A percentile compares a stretch with the other conserved stretches of the same genome.
phyloP scores from a whole-genome alignment of 768 basidiomycete species.

The Agrocybe pediades region DNA sequence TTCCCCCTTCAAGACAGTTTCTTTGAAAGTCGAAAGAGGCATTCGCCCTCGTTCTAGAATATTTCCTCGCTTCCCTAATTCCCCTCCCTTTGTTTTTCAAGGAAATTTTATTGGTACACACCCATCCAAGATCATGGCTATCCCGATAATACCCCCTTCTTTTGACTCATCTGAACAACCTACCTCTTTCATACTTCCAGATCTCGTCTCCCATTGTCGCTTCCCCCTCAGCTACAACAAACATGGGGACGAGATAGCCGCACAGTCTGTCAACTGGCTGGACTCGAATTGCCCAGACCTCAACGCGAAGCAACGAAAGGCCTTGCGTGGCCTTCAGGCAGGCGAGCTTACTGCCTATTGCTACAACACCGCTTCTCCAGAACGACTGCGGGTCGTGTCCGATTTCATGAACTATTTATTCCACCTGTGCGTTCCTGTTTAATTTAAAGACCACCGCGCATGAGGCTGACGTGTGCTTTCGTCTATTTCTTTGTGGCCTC shows the following conservation, averaged over 20 bases:
- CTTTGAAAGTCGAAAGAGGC: not conserved
- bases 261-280: constrained; percentile 52
- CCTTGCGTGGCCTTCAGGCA: constrained; percentile 60
- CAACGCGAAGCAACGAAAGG: constrained; percentile 42
- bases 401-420: constrained; percentile 71
- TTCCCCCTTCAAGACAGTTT: not conserved
- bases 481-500: constrained; percentile 3
- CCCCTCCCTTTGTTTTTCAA: not conserved
- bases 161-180: constrained; percentile 14
- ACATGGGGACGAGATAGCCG: constrained; percentile 46
- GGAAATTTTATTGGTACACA: constrained; percentile 4
- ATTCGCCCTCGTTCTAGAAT: not conserved
- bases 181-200: constrained; percentile 51
- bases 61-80: not conserved
- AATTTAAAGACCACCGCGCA: constrained; percentile 6
- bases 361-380: constrained; percentile 56
- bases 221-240: constrained; percentile 47
- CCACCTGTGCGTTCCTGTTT: constrained; percentile 40
- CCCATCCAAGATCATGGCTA: not conserved
- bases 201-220: constrained; percentile 53
- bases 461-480: constrained; percentile 10
- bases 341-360: constrained; percentile 68
- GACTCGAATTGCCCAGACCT: constrained; percentile 48
- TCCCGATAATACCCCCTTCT: not conserved
- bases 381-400: constrained; percentile 62